Evolutionary conservation across 1,284 basidiomycete species (phyloP).

Genomic region (Athelia sp.): DNA sequence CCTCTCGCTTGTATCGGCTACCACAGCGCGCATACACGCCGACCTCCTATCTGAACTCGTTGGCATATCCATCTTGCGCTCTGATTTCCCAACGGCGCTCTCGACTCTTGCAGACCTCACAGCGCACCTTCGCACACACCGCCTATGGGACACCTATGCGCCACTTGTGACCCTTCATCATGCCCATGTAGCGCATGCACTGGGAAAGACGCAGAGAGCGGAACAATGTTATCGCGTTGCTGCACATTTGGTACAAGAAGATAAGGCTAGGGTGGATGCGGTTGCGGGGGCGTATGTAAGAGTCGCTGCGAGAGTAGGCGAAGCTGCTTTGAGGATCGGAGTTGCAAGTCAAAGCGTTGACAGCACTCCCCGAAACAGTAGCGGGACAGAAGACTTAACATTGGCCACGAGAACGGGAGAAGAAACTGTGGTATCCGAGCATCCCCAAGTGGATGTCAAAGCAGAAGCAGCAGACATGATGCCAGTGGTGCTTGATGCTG

Average conservation of each 20-base stretch:
- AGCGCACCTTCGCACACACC: slow-evolving; percentile 53
- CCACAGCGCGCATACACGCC: slow-evolving; percentile 58
- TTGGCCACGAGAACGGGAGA: no score
- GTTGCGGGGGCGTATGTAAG: slow-evolving; percentile 46
- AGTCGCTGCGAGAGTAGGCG: slow-evolving; percentile 54
- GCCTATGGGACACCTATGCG: slow-evolving; percentile 51
- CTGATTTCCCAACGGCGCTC: slow-evolving; percentile 60
- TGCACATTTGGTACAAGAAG: slow-evolving; percentile 31
- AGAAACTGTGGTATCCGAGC: no score
- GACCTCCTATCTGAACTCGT: slow-evolving; percentile 66
- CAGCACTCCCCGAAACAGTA: background rate
- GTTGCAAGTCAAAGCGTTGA: slow-evolving; percentile 23
- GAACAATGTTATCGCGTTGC: slow-evolving; percentile 58
- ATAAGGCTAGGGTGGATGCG: slow-evolving; percentile 16
- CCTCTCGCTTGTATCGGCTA: slow-evolving; percentile 40
- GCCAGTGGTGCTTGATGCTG: slow-evolving; percentile 8
- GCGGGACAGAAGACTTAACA: no score
- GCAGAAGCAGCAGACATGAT: no score
- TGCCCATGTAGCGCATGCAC: slow-evolving; percentile 66
- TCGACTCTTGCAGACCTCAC: slow-evolving; percentile 41
- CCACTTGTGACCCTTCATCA: slow-evolving; percentile 62
- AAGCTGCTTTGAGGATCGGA: slow-evolving; percentile 56
- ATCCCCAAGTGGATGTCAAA: no score
- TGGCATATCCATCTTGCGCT: slow-evolving; percentile 45
- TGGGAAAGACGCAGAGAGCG: slow-evolving; percentile 43